phyloP scores from a whole-genome alignment of 257 asterid species.

The Salvia miltiorrhiza region DNA sequence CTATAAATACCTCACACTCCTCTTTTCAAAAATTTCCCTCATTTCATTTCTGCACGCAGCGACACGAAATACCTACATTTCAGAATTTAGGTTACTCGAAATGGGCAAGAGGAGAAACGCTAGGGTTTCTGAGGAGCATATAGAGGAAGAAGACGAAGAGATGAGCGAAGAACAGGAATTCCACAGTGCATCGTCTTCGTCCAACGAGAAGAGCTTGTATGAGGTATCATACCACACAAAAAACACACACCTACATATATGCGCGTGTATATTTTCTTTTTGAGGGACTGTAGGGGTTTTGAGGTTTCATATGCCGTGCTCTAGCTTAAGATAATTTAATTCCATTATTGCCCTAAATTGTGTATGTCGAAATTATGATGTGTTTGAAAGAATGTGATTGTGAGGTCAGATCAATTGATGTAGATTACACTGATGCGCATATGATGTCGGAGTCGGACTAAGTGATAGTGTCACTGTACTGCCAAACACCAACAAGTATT shows the following conservation, averaged over 20 bases:
- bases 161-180: slow-evolving; percentile 29
- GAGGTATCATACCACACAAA: slow-evolving; percentile 53
- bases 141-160: slow-evolving; percentile 45
- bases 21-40: neutral
- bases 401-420: neutral
- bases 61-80: neutral
- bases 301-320: neutral
- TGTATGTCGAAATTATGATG: neutral
- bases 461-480: neutral
- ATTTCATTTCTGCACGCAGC: neutral
- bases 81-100: slow-evolving; percentile 15
- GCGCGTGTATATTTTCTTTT: neutral
- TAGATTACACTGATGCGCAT: neutral
- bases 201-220: slow-evolving; percentile 55
- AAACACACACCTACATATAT: neutral
- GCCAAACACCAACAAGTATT: neutral
- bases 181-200: slow-evolving; percentile 40
- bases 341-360: slow-evolving; percentile 15
- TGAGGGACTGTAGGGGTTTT: neutral
- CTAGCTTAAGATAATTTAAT: neutral
- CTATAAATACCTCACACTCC: slow-evolving; percentile 1
- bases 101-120: slow-evolving; percentile 65
- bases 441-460: neutral
- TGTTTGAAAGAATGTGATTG: neutral
- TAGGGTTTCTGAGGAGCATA: slow-evolving; percentile 56